phyloP scores from a whole-genome alignment of 352 stramenopile genomes.

The Blastocystis sp. region DNA sequence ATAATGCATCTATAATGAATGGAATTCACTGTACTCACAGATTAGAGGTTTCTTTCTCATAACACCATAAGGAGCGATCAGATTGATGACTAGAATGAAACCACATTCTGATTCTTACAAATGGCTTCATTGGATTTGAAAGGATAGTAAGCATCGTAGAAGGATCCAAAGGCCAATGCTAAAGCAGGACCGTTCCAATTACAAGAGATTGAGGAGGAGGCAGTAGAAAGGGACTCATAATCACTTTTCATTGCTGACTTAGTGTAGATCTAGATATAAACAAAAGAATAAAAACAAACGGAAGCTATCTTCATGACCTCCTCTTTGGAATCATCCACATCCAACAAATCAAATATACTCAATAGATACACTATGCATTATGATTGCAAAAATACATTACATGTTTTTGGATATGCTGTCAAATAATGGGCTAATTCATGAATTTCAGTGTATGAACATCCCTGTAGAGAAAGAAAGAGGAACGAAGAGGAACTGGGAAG shows the following conservation, averaged over 20 bases:
- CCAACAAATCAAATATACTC: not conserved
- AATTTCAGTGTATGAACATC: not conserved
- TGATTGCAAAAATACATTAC: not conserved
- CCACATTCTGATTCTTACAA: not conserved
- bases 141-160: not conserved
- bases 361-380: constrained; percentile 12
- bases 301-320: not conserved
- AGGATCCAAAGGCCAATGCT: not conserved
- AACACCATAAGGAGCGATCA: not conserved
- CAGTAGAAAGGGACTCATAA: too few relatives aligned
- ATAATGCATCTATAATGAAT: not conserved
- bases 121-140: not conserved
- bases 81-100: not conserved
- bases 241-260: too few relatives aligned
- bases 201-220: not conserved
- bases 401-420: not conserved
- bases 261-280: too few relatives aligned
- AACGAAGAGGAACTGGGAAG: not conserved
- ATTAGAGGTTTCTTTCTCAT: not conserved
- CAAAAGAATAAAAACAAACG: not conserved
- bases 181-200: not conserved
- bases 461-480: not conserved
- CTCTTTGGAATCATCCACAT: not conserved
- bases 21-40: not conserved
- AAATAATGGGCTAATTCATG: not conserved